A percentile compares a stretch with the other conserved stretches of the same genome.
Evolutionary conservation across 2,329 filamentous ascomycete species (phyloP).

Genomic region (Hortaea werneckii): DNA sequence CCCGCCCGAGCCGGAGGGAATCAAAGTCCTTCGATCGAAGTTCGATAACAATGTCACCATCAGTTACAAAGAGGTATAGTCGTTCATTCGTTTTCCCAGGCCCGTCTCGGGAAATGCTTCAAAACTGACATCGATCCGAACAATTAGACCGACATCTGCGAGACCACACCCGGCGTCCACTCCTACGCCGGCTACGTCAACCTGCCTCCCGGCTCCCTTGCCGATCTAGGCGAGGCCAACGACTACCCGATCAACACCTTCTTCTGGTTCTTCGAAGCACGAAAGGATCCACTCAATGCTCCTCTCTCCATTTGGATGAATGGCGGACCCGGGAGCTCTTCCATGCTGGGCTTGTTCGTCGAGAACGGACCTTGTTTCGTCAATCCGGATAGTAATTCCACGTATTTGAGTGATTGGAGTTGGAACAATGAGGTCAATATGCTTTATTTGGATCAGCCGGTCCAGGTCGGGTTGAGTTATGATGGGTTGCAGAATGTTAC

Average conservation of each 20-base stretch:
- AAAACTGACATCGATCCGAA: background rate
- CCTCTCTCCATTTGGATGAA: conserved; percentile 51
- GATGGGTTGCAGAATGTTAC: conserved; percentile 30
- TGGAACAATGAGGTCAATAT: conserved; percentile 48
- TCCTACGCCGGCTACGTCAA: conserved; percentile 52
- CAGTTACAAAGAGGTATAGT: conserved; percentile 8
- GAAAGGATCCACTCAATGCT: conserved; percentile 43
- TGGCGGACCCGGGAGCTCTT: conserved; percentile 47
- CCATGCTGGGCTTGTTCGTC: conserved; percentile 37
- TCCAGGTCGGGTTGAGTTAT: conserved; percentile 47
- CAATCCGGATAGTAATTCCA: conserved; percentile 42
- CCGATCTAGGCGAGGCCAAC: conserved; percentile 30
- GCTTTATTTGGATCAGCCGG: conserved; percentile 57
- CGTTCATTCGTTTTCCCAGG: background rate
- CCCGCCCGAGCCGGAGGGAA: conserved; percentile 5
- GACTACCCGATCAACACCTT: conserved; percentile 43
- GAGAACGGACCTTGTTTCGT: conserved; percentile 48
- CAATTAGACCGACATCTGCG: conserved; percentile 36
- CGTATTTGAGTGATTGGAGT: conserved; percentile 45
- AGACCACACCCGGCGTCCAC: conserved; percentile 46
- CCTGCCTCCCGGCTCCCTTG: conserved; percentile 38
- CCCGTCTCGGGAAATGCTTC: no score
- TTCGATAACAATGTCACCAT: conserved; percentile 9
- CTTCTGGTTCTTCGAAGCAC: conserved; percentile 53
- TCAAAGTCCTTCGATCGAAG: conserved; percentile 2